Evolutionary conservation across 1,284 basidiomycete species (phyloP).

Genomic region (Boletus mariae): DNA sequence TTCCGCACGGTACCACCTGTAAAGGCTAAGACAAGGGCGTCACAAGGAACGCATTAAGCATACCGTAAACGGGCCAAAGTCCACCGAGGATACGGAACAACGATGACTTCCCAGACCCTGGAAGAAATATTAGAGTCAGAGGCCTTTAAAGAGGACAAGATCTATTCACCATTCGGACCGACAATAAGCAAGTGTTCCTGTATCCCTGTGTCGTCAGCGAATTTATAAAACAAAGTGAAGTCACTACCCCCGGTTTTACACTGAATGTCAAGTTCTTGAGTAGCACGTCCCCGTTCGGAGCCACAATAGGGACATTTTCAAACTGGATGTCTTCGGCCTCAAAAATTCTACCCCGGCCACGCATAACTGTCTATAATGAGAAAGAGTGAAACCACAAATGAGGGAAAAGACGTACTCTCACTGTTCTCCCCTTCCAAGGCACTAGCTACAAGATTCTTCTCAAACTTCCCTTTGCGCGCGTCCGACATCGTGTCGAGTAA

Average conservation of each 20-base stretch:
- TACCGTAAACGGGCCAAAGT: constrained; percentile 93
- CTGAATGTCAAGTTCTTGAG: constrained; percentile 83
- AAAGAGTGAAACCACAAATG: neutral
- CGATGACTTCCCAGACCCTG: constrained; percentile 84
- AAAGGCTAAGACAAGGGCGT: neutral
- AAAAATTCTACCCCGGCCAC: constrained; percentile 75
- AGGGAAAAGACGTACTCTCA: constrained; percentile 51
- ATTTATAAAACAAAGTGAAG: constrained; percentile 11
- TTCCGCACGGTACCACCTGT: constrained; percentile 87
- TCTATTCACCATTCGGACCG: constrained; percentile 77
- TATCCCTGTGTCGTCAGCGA: neutral
- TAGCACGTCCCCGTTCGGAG: constrained; percentile 93
- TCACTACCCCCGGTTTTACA: constrained; percentile 79
- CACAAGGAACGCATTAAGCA: constrained; percentile 7
- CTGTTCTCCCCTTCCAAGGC: constrained; percentile 77
- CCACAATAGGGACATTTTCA: constrained; percentile 91
- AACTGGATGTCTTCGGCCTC: constrained; percentile 89
- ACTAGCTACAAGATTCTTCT: constrained; percentile 84
- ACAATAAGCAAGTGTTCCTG: constrained; percentile 90
- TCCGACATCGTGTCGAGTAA: constrained; percentile 92
- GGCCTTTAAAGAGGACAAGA: constrained; percentile 3
- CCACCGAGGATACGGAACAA: constrained; percentile 95
- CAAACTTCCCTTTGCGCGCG: constrained; percentile 79
- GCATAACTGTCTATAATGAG: constrained; percentile 55
- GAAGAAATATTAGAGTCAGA: constrained; percentile 2